A percentile compares a stretch with the other conserved stretches of the same genome.
These are phyloP conservation scores for Desmodesmus armatus DNA, from an alignment of 139 green algal species.

Conservation along the genomic window DNA sequence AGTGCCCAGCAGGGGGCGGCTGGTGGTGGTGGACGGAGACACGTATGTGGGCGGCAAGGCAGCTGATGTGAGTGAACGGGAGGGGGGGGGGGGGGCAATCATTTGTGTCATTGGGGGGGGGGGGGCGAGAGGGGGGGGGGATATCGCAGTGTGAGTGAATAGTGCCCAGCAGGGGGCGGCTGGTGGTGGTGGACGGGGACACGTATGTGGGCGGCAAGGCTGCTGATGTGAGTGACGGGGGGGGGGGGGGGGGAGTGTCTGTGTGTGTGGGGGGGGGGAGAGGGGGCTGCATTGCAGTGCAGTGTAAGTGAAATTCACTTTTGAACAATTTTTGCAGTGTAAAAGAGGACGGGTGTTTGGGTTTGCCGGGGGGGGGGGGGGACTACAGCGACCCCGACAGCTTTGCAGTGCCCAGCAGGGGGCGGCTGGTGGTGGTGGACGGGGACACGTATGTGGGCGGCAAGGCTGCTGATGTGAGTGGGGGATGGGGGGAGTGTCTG, in stretches of 20 bases:
- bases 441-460: not conserved
- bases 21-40: constrained; percentile 21
- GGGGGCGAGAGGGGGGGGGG: too few species aligned
- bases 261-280: too few species aligned
- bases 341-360: too few species aligned
- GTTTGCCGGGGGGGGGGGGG: too few species aligned
- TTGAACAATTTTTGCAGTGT: too few species aligned
- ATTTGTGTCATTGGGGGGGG: not conserved
- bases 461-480: constrained; percentile 17
- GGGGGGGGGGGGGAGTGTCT: not conserved
- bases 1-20: not conserved
- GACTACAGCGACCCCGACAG: constrained; percentile 11
- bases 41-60: not conserved
- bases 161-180: not conserved
- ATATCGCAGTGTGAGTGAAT: not conserved
- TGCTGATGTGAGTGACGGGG: not conserved
- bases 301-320: too few species aligned
- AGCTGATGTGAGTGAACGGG: constrained; percentile 6
- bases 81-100: not conserved
- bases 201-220: not conserved
- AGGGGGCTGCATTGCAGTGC: too few species aligned
- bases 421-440: constrained; percentile 7
- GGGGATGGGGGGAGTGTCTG: not conserved
- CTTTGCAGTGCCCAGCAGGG: constrained; percentile 1
- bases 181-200: not conserved